Evolutionary conservation across 2,329 filamentous ascomycete species (phyloP).

Genomic region (Aspergillus latus): DNA sequence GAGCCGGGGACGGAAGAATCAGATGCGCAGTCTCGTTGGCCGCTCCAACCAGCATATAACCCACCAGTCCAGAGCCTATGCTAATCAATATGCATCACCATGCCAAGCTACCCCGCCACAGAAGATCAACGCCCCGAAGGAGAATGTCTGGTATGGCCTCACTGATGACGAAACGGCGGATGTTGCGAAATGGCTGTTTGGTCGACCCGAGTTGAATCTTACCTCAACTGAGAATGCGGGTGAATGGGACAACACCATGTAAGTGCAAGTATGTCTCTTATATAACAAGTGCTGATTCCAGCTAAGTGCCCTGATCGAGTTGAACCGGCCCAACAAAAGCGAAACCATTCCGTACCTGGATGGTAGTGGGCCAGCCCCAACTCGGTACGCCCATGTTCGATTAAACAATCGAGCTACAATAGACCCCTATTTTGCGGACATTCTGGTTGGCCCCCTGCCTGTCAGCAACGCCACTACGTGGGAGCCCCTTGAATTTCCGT

Average conservation of each 20-base stretch:
- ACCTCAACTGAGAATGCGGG: conserved; percentile 12
- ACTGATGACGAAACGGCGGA: conserved; percentile 14
- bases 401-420: conserved; percentile 14
- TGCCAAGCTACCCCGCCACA: conserved; percentile 10
- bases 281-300: not conserved
- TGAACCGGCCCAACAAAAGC: conserved; percentile 16
- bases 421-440: conserved; percentile 15
- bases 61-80: not conserved
- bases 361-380: not conserved
- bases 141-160: conserved; percentile 15
- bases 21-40: conserved; percentile 12
- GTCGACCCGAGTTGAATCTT: conserved; percentile 11
- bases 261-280: not conserved
- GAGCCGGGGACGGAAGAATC: conserved; percentile 7
- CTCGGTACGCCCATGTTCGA: conserved; percentile 16
- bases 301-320: conserved; percentile 12
- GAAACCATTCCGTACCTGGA: conserved; percentile 13
- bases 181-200: conserved; percentile 15
- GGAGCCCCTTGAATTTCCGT: conserved; percentile 13
- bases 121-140: conserved; percentile 11
- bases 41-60: conserved; percentile 8
- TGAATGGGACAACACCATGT: conserved; percentile 19
- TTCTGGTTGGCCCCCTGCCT: conserved; percentile 15
- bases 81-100: not conserved
- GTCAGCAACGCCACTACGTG: conserved; percentile 8